Conservation (phyloP, 257 asterid species). For the Osmanthus fragrans region DNA sequence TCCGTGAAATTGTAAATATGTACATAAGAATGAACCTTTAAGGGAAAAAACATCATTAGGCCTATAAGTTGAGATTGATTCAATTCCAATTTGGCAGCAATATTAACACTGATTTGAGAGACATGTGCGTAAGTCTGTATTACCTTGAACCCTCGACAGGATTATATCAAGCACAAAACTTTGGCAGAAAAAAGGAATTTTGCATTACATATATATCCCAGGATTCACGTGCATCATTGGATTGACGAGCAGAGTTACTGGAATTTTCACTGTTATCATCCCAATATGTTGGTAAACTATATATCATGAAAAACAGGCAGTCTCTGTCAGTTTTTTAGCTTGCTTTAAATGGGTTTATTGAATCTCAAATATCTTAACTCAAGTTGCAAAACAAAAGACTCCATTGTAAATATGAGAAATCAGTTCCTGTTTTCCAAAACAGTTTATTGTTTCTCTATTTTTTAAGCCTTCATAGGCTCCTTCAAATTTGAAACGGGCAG, state of each 20-base stretch:
- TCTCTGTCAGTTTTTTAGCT: background rate
- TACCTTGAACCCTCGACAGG: background rate
- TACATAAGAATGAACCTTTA: constrained; percentile 90
- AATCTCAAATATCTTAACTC: constrained; percentile 7
- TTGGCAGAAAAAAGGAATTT: background rate
- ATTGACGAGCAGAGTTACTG: background rate
- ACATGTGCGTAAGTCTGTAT: too few relatives aligned
- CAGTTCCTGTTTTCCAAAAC: background rate
- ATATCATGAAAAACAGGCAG: background rate
- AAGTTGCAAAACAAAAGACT: background rate
- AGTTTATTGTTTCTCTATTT: background rate
- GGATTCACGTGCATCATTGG: constrained; percentile 6
- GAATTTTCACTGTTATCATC: constrained; percentile 5
- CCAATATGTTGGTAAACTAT: background rate
- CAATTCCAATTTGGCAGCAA: background rate
- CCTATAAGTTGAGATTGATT: constrained; percentile 5
- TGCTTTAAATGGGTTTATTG: background rate
- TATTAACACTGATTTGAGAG: background rate
- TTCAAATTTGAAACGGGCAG: too few relatives aligned
- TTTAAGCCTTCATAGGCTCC: too few relatives aligned
- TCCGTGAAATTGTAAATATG: constrained; percentile 81
- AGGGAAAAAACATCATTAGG: constrained; percentile 4
- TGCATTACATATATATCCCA: constrained; percentile 1
- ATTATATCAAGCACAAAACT: constrained; percentile 1
- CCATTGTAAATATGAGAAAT: background rate